These are phyloP conservation scores for Daedalea quercina DNA, from an alignment of 768 basidiomycete genomes.

Conservation along the genomic window DNA sequence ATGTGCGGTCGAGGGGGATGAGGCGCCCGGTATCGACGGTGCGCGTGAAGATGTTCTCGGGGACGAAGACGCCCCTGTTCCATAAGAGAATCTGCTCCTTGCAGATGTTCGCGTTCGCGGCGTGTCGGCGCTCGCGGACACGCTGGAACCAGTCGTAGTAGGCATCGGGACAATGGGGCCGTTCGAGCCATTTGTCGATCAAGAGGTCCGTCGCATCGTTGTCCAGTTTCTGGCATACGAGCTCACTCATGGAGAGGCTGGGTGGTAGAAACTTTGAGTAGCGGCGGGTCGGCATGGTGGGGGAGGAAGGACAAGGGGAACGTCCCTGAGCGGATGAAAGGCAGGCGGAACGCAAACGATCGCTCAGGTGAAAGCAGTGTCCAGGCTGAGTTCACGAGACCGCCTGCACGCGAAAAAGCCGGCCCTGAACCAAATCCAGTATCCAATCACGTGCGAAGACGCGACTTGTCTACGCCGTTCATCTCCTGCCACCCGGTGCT, in stretches of 20 bases:
- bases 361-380: neutral
- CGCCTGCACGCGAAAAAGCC: slow-evolving; percentile 16
- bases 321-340: neutral
- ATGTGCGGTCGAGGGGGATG: slow-evolving; percentile 75
- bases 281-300: slow-evolving; percentile 17
- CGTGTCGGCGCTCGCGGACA: slow-evolving; percentile 60
- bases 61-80: slow-evolving; percentile 69
- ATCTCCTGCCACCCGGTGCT: neutral
- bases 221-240: slow-evolving; percentile 71
- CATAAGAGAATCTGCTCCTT: slow-evolving; percentile 38
- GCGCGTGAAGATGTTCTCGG: slow-evolving; percentile 74
- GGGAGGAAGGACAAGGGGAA: neutral
- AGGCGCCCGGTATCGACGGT: slow-evolving; percentile 73
- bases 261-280: slow-evolving; percentile 67
- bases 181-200: slow-evolving; percentile 79
- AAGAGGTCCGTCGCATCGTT: slow-evolving; percentile 72
- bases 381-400: slow-evolving; percentile 1
- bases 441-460: neutral
- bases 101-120: slow-evolving; percentile 35
- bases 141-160: slow-evolving; percentile 75
- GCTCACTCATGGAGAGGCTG: slow-evolving; percentile 67
- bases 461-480: neutral
- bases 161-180: slow-evolving; percentile 55
- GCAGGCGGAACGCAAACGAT: neutral
- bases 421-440: slow-evolving; percentile 7